Conservation (phyloP, 257 asterid genomes). For the Rubia yunnanensis region DNA sequence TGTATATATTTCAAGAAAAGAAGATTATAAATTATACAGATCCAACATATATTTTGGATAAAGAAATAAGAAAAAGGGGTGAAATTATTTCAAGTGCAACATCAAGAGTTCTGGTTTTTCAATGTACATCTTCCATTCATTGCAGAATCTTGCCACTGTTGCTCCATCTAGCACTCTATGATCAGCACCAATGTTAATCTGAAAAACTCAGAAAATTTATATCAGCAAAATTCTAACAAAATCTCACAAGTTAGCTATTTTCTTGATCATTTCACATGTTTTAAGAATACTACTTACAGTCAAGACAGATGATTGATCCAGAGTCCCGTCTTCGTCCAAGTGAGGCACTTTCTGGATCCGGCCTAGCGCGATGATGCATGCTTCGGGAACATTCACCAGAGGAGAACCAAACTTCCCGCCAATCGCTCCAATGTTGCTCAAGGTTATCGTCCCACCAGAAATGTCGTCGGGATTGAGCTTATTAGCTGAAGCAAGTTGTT, state of each 20-base stretch:
- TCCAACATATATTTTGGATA: background rate
- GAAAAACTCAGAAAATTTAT: constrained; percentile 11
- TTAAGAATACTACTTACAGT: constrained; percentile 39
- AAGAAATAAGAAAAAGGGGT: background rate
- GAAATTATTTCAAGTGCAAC: constrained; percentile 54
- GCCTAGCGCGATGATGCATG: constrained; percentile 83
- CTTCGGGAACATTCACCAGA: constrained; percentile 77
- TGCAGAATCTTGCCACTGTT: constrained; percentile 84
- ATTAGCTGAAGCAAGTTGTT: constrained; percentile 61
- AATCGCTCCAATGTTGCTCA: constrained; percentile 91
- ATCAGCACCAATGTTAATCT: constrained; percentile 84
- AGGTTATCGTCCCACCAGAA: constrained; percentile 76
- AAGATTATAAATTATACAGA: too few species aligned
- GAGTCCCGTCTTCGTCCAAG: constrained; percentile 46
- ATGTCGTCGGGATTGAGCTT: constrained; percentile 76
- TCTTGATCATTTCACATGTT: background rate
- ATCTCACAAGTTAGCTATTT: background rate
- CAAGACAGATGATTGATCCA: constrained; percentile 64
- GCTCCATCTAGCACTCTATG: constrained; percentile 96
- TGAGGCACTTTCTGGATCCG: constrained; percentile 72
- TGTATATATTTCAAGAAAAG: too few species aligned
- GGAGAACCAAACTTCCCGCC: constrained; percentile 98
- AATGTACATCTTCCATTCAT: constrained; percentile 68
- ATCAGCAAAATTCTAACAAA: background rate
- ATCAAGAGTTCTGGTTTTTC: constrained; percentile 84